These are phyloP conservation scores for Hypoxylon sp. DNA, from an alignment of 2,329 filamentous ascomycete species.

Conservation along the genomic window DNA sequence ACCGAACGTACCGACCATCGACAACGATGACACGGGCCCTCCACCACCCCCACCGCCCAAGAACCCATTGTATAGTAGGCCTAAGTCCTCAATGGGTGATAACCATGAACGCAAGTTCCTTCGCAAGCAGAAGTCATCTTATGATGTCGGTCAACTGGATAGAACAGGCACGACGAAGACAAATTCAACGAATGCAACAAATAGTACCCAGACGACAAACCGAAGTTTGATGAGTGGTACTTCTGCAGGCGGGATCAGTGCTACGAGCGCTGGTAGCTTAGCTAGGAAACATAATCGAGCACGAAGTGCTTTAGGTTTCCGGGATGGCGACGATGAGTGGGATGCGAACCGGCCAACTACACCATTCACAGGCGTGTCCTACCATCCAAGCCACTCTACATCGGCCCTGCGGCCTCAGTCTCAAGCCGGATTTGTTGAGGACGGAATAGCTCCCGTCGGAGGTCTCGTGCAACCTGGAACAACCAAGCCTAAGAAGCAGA, in stretches of 20 bases:
- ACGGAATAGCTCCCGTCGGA: slow-evolving; percentile 78
- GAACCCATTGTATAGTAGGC: slow-evolving; percentile 63
- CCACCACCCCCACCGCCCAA: slow-evolving; percentile 60
- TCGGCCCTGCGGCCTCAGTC: slow-evolving; percentile 72
- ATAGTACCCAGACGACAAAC: slow-evolving; percentile 79
- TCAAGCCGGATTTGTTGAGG: slow-evolving; percentile 74
- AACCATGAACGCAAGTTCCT: slow-evolving; percentile 61
- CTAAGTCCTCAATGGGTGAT: slow-evolving; percentile 70
- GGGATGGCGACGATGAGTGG: slow-evolving; percentile 61
- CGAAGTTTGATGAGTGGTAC: slow-evolving; percentile 93
- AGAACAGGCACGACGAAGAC: slow-evolving; percentile 92
- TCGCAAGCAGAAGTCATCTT: slow-evolving; percentile 78
- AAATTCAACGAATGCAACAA: slow-evolving; percentile 80
- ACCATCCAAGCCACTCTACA: slow-evolving; percentile 86
- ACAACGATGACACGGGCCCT: slow-evolving; percentile 63
- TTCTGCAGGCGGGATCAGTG: slow-evolving; percentile 91
- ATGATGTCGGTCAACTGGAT: slow-evolving; percentile 80
- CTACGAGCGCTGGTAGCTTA: slow-evolving; percentile 94
- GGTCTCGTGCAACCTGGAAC: slow-evolving; percentile 75
- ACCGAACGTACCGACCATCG: slow-evolving; percentile 54
- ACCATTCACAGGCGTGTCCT: slow-evolving; percentile 83
- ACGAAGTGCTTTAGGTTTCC: slow-evolving; percentile 74
- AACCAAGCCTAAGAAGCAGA: slow-evolving; percentile 80
- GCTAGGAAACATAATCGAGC: slow-evolving; percentile 78
- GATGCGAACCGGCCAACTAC: slow-evolving; percentile 70